phyloP scores from a whole-genome alignment of 257 asterid genomes.

The Fraxinus pennsylvanica region DNA sequence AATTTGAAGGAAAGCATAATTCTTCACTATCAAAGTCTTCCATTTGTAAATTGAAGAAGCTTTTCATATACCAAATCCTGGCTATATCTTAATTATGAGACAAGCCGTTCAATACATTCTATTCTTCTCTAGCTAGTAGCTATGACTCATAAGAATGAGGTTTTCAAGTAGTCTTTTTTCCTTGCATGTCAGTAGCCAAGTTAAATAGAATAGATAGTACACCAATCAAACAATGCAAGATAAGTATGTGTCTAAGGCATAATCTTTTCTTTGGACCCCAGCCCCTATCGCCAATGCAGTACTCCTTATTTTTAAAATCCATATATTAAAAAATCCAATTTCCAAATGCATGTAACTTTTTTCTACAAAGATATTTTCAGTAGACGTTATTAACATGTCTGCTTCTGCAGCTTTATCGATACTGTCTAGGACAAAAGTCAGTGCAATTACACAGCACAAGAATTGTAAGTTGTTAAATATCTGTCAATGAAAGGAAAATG shows the following conservation, averaged over 20 bases:
- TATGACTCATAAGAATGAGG: constrained; percentile 3
- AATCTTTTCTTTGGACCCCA: neutral
- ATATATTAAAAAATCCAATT: too few relatives aligned
- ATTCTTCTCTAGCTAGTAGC: constrained; percentile 6
- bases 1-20: neutral
- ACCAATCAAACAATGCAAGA: neutral
- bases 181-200: neutral
- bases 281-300: neutral
- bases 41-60: neutral
- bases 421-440: neutral
- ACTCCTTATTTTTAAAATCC: neutral
- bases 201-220: neutral
- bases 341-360: too few relatives aligned
- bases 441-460: neutral
- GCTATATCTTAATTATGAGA: neutral
- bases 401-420: neutral
- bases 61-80: neutral
- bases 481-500: neutral
- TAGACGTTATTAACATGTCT: too few relatives aligned
- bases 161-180: constrained; percentile 1
- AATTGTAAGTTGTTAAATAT: neutral
- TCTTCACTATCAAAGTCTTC: neutral
- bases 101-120: neutral
- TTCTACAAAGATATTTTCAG: too few relatives aligned
- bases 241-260: neutral